A percentile compares a stretch with the other conserved stretches of the same genome.
These are phyloP conservation scores for Lenwebbia sp. DNA, from an alignment of 345 rosid genomes.

Conservation along the genomic window DNA sequence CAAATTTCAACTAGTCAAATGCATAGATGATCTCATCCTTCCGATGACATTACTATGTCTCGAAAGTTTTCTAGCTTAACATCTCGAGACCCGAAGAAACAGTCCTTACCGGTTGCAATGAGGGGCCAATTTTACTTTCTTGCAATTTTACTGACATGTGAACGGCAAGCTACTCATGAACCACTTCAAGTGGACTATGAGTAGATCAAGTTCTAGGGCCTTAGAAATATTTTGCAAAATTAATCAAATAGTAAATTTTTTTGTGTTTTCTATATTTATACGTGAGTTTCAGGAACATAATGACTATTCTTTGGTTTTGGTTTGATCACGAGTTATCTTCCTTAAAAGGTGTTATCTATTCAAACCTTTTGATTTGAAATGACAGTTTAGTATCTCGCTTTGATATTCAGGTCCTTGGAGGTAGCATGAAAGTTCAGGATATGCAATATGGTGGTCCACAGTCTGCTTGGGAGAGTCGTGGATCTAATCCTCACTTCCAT, in stretches of 20 bases:
- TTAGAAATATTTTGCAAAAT: neutral
- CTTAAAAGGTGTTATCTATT: neutral
- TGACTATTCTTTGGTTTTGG: neutral
- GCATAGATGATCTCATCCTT: neutral
- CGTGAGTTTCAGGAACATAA: neutral
- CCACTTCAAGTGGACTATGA: neutral
- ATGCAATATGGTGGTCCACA: slow-evolving; percentile 14
- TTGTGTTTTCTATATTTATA: neutral
- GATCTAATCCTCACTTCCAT: neutral
- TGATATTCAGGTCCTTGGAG: slow-evolving; percentile 1
- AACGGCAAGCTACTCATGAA: neutral
- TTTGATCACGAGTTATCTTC: neutral
- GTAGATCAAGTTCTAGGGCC: neutral
- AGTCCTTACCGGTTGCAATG: neutral
- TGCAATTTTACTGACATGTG: neutral
- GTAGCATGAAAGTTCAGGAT: slow-evolving; percentile 25
- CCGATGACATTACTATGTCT: neutral
- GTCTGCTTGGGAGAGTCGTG: slow-evolving; percentile 2
- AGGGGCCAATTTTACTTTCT: neutral
- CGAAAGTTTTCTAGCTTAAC: neutral
- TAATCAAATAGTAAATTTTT: neutral
- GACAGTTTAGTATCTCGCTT: neutral
- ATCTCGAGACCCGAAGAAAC: neutral
- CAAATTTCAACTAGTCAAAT: neutral
- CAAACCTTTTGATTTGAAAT: neutral